Evolutionary conservation across 2,329 filamentous ascomycete genomes (phyloP).

Genomic region (Arthroderma uncinatum): DNA sequence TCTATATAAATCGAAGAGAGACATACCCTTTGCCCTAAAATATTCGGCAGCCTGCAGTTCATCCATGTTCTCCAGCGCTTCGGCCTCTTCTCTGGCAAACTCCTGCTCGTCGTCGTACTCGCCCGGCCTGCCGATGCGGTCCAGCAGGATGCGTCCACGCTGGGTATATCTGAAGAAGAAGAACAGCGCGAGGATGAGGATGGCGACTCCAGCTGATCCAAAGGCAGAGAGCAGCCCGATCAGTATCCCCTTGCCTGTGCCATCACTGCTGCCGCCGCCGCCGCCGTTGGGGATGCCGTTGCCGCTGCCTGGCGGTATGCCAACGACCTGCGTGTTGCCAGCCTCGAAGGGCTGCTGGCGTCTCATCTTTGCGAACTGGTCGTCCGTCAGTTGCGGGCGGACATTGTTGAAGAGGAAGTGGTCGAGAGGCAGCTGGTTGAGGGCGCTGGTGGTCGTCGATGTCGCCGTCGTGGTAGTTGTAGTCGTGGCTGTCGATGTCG

Average conservation of each 20-base stretch:
- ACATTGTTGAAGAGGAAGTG: slow-evolving; percentile 1
- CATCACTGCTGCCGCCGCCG: slow-evolving; percentile 31
- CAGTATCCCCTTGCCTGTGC: slow-evolving; percentile 65
- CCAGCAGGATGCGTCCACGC: slow-evolving; percentile 79
- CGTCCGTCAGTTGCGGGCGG: slow-evolving; percentile 1
- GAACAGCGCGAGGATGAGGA: slow-evolving; percentile 65
- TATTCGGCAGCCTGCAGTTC: slow-evolving; percentile 86
- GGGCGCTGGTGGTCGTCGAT: not conserved
- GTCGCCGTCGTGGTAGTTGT: slow-evolving; percentile 4
- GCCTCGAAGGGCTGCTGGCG: not conserved
- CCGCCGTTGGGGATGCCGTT: slow-evolving; percentile 15
- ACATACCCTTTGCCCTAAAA: slow-evolving; percentile 79
- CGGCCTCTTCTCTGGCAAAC: slow-evolving; percentile 84
- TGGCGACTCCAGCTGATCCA: slow-evolving; percentile 76
- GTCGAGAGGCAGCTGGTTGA: not conserved
- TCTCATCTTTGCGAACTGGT: slow-evolving; percentile 1
- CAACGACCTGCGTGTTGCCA: not conserved
- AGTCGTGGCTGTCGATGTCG: not conserved
- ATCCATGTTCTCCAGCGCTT: slow-evolving; percentile 91
- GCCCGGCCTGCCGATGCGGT: slow-evolving; percentile 82
- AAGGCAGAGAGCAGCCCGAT: slow-evolving; percentile 93
- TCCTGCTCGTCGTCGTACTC: slow-evolving; percentile 98
- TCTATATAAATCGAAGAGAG: not conserved
- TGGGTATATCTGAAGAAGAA: slow-evolving; percentile 91
- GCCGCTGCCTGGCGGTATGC: not conserved